These are phyloP conservation scores for Agastache rugosa DNA, from an alignment of 257 asterid species.

Conservation along the genomic window DNA sequence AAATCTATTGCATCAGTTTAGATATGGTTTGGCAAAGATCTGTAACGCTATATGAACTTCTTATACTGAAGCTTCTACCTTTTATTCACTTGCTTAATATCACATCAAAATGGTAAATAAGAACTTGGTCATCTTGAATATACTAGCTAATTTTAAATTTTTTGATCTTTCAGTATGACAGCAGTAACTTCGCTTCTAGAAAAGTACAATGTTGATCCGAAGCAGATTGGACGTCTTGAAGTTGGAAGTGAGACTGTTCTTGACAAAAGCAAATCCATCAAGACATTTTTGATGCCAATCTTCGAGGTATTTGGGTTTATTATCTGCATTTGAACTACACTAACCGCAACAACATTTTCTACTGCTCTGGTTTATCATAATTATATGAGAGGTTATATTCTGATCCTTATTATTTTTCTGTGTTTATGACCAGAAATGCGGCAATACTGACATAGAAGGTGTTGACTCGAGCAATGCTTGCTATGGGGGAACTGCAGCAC, in stretches of 20 bases:
- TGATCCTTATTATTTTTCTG: slow-evolving; percentile 26
- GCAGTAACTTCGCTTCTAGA: slow-evolving; percentile 89
- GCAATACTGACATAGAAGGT: slow-evolving; percentile 97
- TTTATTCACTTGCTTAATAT: slow-evolving; percentile 16
- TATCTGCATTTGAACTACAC: slow-evolving; percentile 10
- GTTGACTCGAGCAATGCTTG: slow-evolving; percentile 98
- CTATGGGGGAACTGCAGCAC: slow-evolving; percentile 99
- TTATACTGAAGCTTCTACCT: not conserved
- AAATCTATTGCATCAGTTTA: not conserved
- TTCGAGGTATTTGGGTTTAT: slow-evolving; percentile 71
- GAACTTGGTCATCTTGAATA: slow-evolving; percentile 19
- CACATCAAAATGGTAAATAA: not conserved
- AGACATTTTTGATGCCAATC: slow-evolving; percentile 96
- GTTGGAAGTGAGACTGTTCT: slow-evolving; percentile 99
- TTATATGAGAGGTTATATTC: slow-evolving; percentile 1
- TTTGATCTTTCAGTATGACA: slow-evolving; percentile 76
- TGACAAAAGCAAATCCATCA: slow-evolving; percentile 98
- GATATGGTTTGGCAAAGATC: not conserved
- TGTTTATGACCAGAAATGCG: slow-evolving; percentile 65
- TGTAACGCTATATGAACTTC: slow-evolving; percentile 10
- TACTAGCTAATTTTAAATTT: slow-evolving; percentile 24
- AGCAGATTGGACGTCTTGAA: slow-evolving; percentile 93
- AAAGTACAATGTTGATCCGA: slow-evolving; percentile 82
- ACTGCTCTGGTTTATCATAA: slow-evolving; percentile 21
- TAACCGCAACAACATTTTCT: not conserved